Base-by-base conservation (phyloP, 495 filamentous ascomycete species). In the Podospora australis region DNA sequence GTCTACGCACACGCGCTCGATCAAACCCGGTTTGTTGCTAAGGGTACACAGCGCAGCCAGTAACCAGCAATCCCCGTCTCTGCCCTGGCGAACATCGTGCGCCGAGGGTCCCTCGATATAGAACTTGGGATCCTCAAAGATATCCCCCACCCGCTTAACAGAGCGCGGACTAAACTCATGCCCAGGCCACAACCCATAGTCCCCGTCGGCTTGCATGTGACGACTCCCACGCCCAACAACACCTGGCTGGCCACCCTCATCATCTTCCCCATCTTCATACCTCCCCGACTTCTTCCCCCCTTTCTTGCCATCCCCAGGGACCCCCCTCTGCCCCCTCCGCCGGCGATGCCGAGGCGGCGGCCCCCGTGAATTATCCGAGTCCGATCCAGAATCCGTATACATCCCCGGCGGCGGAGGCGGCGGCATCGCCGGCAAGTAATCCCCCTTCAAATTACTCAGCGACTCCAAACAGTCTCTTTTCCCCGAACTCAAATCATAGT, bases 31-130 rank as follows among this genome's bases (percentile, higher is more conserved):
- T 67, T 91, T 89, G 59, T 89, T 91, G 30, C 80, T 83, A 50
- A 96, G 75, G 1, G 88, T 91, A 51, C 82, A 88, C 39, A 97
- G 63, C 8, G 88, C 90, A 20, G 90, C 85, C 72, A 96, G 78
- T 44, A 96, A 75, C 90, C 90, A 96, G 64, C 91, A 96, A 60
- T 96, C 89, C 2, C 90, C 91, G 55, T 85, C 83, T 38, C 79
- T 72, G 2, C 84, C 84, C 60, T 91, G 85, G 17, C 84, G 80
- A 16, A 95, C 81, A 68, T 92, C 87, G 49, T 83, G 88, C 13
- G 91, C 87, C 13, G 80, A 84, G 6, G 87, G 82, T 2, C 87
- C 89, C 53, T 92, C 86, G 53, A 90, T 78, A 56, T 78, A 94
- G 63, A 96, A 96, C 58, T 83, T 74, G 8, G 91, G 90, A 0